Evolutionary conservation across 441 rosid genomes (phyloP).

Genomic region (Populus tomentosa): DNA sequence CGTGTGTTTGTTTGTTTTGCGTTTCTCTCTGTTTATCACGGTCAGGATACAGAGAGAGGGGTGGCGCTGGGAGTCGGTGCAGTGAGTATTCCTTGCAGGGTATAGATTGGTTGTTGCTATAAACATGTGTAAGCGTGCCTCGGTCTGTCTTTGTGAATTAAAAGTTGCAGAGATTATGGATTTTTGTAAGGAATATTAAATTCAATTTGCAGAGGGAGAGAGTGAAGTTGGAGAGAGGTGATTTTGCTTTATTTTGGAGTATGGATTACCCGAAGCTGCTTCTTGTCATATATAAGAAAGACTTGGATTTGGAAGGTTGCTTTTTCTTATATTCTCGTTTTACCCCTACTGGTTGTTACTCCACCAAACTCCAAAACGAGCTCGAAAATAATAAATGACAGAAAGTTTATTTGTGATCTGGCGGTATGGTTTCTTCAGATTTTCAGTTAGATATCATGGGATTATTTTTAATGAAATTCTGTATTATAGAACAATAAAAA

Average conservation of each 20-base stretch:
- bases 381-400: not conserved
- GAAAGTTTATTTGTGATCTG: not conserved
- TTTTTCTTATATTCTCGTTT: not conserved
- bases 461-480: no score
- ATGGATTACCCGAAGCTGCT: no score
- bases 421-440: no score
- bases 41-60: not conserved
- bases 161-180: not conserved
- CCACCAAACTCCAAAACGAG: no score
- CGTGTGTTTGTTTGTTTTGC: not conserved
- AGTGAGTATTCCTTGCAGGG: not conserved
- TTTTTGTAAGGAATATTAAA: not conserved
- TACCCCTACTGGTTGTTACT: not conserved
- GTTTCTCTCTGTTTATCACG: not conserved
- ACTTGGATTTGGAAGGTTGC: not conserved
- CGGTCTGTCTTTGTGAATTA: not conserved
- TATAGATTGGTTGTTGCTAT: not conserved
- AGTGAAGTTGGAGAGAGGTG: not conserved
- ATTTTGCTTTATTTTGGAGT: not conserved
- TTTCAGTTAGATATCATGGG: no score
- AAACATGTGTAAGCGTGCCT: not conserved
- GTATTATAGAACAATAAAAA: no score
- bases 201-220: not conserved
- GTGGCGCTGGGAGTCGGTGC: not conserved
- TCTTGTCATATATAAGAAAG: not conserved